A percentile compares a stretch with the other conserved stretches of the same genome.
Evolutionary conservation across 2,329 filamentous ascomycete genomes (phyloP).

Genomic region (Magnaporthiopsis poae): DNA sequence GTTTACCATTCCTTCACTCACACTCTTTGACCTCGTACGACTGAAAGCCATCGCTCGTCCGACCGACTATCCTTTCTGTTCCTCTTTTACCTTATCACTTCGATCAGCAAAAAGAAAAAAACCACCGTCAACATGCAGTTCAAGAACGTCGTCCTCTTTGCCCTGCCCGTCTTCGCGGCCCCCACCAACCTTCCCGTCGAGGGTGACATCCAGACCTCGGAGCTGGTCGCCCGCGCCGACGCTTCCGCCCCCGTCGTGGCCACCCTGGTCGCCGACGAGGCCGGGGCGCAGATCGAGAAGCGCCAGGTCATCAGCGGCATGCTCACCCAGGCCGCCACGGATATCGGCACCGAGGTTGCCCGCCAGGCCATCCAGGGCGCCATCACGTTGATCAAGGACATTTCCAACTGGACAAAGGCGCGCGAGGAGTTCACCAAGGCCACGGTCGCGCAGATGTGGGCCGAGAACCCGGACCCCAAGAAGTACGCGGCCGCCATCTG

Average conservation of each 20-base stretch:
- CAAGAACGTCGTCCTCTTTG: slow-evolving; percentile 1
- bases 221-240: background rate
- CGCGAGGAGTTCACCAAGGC: slow-evolving; percentile 4
- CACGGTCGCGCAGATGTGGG: background rate
- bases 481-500: slow-evolving; percentile 3
- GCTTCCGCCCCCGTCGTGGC: background rate
- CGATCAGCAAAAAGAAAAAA: background rate
- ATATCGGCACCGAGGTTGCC: background rate
- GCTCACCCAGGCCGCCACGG: background rate
- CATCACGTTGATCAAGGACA: background rate
- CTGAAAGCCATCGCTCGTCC: background rate
- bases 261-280: background rate
- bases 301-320: slow-evolving; percentile 3
- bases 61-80: no score
- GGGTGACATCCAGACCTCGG: background rate
- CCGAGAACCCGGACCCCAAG: background rate
- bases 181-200: background rate
- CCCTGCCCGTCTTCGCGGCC: slow-evolving; percentile 3
- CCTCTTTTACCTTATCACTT: background rate
- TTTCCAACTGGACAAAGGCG: background rate
- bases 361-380: background rate
- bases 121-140: slow-evolving; percentile 7
- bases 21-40: background rate
- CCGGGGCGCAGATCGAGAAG: background rate
- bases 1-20: background rate